Conservation (phyloP, 345 rosid genomes). For the Salix brachista region DNA sequence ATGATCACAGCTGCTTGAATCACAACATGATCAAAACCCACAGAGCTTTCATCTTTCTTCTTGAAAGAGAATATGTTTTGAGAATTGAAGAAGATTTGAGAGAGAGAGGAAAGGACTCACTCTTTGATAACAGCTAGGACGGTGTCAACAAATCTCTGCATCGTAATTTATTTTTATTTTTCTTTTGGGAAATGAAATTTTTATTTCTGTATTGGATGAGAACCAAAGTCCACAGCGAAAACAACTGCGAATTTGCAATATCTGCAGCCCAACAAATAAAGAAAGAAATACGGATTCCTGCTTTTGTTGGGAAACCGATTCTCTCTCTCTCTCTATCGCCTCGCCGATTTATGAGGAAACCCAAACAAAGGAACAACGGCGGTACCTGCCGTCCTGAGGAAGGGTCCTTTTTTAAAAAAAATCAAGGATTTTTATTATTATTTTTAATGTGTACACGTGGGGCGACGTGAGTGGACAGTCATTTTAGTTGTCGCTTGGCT, state of each 20-base stretch:
- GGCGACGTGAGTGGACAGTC: neutral
- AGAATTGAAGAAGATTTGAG: neutral
- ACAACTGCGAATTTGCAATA: neutral
- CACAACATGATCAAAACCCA: too few species aligned
- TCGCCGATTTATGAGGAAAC: neutral
- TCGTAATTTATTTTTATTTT: conserved; percentile 10
- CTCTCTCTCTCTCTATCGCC: too few species aligned
- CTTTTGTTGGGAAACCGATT: neutral
- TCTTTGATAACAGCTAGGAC: conserved; percentile 89
- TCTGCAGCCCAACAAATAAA: neutral
- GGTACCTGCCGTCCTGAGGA: neutral
- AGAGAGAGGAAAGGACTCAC: conserved; percentile 43
- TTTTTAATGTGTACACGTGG: neutral
- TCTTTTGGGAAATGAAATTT: neutral
- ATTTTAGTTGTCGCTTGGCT: neutral
- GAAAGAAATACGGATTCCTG: conserved; percentile 10
- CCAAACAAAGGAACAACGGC: neutral
- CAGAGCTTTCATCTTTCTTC: too few species aligned
- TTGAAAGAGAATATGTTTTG: neutral
- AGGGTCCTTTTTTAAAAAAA: neutral
- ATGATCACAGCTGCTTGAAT: too few species aligned
- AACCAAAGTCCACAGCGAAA: neutral
- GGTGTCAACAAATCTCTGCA: conserved; percentile 83
- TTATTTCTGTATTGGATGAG: neutral
- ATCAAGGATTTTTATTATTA: neutral